Evolutionary conservation across 2,329 filamentous ascomycete species (phyloP).

Genomic region (Phoma sp.): DNA sequence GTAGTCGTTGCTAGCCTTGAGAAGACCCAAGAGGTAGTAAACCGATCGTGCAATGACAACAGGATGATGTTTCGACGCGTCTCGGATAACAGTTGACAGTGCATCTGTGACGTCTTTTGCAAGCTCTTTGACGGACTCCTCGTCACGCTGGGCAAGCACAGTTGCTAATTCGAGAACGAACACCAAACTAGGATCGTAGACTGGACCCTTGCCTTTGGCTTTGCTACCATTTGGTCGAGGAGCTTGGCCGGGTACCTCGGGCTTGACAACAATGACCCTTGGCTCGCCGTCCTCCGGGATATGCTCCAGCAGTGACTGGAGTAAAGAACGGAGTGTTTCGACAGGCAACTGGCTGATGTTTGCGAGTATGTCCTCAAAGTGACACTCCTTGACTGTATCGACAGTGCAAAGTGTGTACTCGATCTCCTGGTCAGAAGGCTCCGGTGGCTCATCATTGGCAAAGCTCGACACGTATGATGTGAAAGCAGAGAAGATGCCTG

Average conservation of each 20-base stretch:
- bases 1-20: constrained; percentile 86
- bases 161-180: constrained; percentile 94
- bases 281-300: constrained; percentile 85
- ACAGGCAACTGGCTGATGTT: constrained; percentile 77
- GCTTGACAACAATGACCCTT: constrained; percentile 85
- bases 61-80: constrained; percentile 78
- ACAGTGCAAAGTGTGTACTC: constrained; percentile 94
- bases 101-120: constrained; percentile 81
- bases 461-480: constrained; percentile 99
- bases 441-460: constrained; percentile 94
- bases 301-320: constrained; percentile 77
- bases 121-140: constrained; percentile 71
- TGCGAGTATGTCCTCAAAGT: constrained; percentile 78
- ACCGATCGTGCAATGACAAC: constrained; percentile 83
- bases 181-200: constrained; percentile 84
- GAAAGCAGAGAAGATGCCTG: constrained; percentile 89
- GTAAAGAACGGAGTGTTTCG: constrained; percentile 64
- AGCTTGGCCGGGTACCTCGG: constrained; percentile 72
- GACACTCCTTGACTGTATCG: constrained; percentile 90
- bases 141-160: constrained; percentile 76
- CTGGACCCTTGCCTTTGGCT: constrained; percentile 60
- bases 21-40: constrained; percentile 82
- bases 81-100: constrained; percentile 80
- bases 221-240: constrained; percentile 67
- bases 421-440: constrained; percentile 95